Evolutionary conservation across 129 eudicot species (phyloP).

Genomic region (Ambrosia trifida): DNA sequence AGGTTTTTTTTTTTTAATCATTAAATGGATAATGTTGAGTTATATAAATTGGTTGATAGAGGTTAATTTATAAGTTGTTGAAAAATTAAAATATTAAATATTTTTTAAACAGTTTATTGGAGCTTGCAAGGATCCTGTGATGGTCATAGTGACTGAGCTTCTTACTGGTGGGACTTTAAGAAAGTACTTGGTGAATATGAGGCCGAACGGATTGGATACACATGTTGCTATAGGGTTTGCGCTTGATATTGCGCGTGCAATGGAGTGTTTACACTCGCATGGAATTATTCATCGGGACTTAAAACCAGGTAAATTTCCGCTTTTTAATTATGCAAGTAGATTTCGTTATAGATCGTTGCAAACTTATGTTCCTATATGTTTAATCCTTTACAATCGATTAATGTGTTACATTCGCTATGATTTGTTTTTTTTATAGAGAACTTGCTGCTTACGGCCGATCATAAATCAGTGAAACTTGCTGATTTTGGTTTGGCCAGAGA

Average conservation of each 20-base stretch:
- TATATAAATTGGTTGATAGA: neutral
- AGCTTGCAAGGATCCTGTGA: slow-evolving; percentile 85
- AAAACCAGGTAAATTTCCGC: slow-evolving; percentile 59
- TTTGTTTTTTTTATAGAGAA: slow-evolving; percentile 50
- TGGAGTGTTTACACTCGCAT: slow-evolving; percentile 90
- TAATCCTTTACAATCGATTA: neutral
- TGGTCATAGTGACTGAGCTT: slow-evolving; percentile 89
- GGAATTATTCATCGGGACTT: slow-evolving; percentile 96
- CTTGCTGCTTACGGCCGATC: slow-evolving; percentile 67
- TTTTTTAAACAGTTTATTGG: slow-evolving; percentile 64
- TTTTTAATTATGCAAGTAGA: neutral
- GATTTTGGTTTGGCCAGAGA: slow-evolving; percentile 92
- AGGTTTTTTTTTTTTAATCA: slow-evolving; percentile 38
- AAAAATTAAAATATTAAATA: neutral
- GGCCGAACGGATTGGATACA: slow-evolving; percentile 71
- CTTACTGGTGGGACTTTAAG: slow-evolving; percentile 78
- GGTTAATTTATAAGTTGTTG: neutral
- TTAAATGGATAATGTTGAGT: slow-evolving; percentile 5
- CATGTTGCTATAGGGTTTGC: slow-evolving; percentile 79
- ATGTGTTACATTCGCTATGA: neutral
- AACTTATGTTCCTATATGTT: slow-evolving; percentile 1
- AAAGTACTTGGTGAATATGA: slow-evolving; percentile 63
- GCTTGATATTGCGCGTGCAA: slow-evolving; percentile 92
- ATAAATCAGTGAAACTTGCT: slow-evolving; percentile 68
- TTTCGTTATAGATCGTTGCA: neutral